Percentiles rank a stretch among this genome's conserved stretches.
These are phyloP conservation scores for Holtermanniella nyarrowii DNA, from an alignment of 768 basidiomycete genomes.

Conservation along the genomic window DNA sequence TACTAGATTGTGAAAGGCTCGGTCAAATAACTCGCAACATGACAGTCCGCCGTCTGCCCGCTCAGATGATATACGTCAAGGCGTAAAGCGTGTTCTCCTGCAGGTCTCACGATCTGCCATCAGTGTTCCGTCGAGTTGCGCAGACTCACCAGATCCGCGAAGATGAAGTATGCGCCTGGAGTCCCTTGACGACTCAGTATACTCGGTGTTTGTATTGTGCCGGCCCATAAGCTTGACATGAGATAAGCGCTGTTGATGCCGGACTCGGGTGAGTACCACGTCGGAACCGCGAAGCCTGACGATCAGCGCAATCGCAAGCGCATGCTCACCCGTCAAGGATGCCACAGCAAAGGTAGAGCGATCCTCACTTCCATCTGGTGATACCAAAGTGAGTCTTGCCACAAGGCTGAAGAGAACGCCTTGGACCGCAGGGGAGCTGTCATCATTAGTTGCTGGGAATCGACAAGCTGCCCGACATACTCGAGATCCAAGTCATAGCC, in stretches of 20 bases:
- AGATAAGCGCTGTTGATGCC: no score
- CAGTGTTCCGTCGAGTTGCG: neutral
- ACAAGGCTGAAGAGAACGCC: neutral
- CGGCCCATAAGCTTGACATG: neutral
- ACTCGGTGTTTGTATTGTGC: neutral
- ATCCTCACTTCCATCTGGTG: neutral
- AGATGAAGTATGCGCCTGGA: constrained; percentile 9
- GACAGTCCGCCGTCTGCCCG: neutral
- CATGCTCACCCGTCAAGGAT: no score
- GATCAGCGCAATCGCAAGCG: no score
- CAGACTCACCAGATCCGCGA: constrained; percentile 6
- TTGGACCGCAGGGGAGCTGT: no score
- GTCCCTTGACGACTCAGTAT: neutral
- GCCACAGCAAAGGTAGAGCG: neutral
- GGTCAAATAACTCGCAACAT: constrained; percentile 1
- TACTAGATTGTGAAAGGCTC: constrained; percentile 6
- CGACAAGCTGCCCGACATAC: no score
- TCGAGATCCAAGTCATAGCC: neutral
- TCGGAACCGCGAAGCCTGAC: no score
- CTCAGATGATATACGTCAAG: constrained; percentile 4
- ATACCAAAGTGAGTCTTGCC: neutral
- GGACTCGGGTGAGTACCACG: no score
- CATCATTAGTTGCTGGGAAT: no score
- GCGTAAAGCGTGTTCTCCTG: constrained; percentile 2
- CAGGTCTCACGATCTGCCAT: constrained; percentile 5